These are phyloP conservation scores for Zygosaccharomyces rouxii DNA, from an alignment of 805 yeast genomes.

Conservation along the genomic window DNA sequence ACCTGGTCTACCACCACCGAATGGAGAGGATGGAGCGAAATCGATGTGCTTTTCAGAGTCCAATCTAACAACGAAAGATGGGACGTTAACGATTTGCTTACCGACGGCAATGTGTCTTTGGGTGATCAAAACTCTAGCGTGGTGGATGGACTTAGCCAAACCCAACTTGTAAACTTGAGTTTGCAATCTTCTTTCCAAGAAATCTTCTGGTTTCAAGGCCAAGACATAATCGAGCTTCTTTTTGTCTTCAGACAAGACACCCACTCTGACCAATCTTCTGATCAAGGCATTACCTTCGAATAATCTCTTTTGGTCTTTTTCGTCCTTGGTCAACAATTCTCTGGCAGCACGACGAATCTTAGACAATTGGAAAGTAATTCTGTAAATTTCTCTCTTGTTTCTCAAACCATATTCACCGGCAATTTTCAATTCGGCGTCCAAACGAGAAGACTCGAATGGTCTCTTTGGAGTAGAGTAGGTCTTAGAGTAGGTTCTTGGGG, in stretches of 20 bases:
- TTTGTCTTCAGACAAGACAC: constrained; percentile 98
- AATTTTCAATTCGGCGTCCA: constrained; percentile 97
- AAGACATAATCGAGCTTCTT: constrained; percentile 99
- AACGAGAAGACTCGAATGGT: constrained; percentile 99
- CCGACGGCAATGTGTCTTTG: constrained; percentile 99
- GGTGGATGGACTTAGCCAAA: constrained; percentile 98
- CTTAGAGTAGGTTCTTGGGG: constrained; percentile 99
- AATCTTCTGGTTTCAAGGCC: constrained; percentile 96
- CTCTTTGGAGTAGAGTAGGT: constrained; percentile 99
- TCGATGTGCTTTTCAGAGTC: constrained; percentile 99
- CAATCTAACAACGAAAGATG: constrained; percentile 99
- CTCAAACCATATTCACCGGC: constrained; percentile 99
- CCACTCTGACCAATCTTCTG: constrained; percentile 98
- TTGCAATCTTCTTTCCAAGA: constrained; percentile 99
- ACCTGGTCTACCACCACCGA: constrained; percentile 99
- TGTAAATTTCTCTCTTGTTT: constrained; percentile 99
- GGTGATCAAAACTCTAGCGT: constrained; percentile 97
- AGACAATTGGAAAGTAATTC: constrained; percentile 98
- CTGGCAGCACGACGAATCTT: constrained; percentile 99
- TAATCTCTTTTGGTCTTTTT: constrained; percentile 99
- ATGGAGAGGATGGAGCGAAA: constrained; percentile 98
- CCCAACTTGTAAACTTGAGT: constrained; percentile 99
- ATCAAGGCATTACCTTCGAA: constrained; percentile 99
- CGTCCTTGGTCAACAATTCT: constrained; percentile 99
- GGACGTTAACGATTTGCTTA: constrained; percentile 97